A percentile compares a stretch with the other conserved stretches of the same genome.
These are phyloP conservation scores for Bretschneidera sinensis DNA, from an alignment of 345 rosid species.

Conservation along the genomic window DNA sequence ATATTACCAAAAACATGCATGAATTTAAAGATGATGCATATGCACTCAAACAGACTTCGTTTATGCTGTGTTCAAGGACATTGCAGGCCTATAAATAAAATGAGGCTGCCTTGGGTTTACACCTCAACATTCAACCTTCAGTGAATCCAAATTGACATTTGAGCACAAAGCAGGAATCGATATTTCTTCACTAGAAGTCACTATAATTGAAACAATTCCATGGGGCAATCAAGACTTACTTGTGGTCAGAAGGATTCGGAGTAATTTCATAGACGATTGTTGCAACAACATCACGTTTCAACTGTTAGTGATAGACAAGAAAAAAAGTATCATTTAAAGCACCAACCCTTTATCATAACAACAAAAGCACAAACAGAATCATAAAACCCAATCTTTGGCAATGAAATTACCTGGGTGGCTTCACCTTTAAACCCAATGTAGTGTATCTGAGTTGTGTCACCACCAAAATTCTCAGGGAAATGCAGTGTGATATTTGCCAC, in stretches of 20 bases:
- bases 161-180: neutral
- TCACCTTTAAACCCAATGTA: constrained; percentile 97
- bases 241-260: constrained; percentile 98
- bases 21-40: too few species aligned
- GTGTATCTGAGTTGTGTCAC: constrained; percentile 69
- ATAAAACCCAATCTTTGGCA: constrained; percentile 13
- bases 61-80: neutral
- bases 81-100: neutral
- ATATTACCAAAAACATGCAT: too few species aligned
- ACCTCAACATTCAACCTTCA: neutral
- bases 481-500: constrained; percentile 89
- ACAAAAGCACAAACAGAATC: neutral
- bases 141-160: neutral
- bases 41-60: neutral
- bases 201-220: neutral
- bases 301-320: constrained; percentile 36
- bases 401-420: constrained; percentile 74
- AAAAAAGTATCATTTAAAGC: constrained; percentile 13
- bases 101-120: neutral
- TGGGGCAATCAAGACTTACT: constrained; percentile 47
- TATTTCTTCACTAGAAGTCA: neutral
- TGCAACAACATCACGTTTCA: constrained; percentile 88
- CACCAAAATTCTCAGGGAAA: constrained; percentile 90
- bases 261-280: constrained; percentile 85
- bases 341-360: neutral